These are phyloP conservation scores for Linnemannia hyalina DNA, from an alignment of 192 early-diverging fungal species.

Conservation along the genomic window DNA sequence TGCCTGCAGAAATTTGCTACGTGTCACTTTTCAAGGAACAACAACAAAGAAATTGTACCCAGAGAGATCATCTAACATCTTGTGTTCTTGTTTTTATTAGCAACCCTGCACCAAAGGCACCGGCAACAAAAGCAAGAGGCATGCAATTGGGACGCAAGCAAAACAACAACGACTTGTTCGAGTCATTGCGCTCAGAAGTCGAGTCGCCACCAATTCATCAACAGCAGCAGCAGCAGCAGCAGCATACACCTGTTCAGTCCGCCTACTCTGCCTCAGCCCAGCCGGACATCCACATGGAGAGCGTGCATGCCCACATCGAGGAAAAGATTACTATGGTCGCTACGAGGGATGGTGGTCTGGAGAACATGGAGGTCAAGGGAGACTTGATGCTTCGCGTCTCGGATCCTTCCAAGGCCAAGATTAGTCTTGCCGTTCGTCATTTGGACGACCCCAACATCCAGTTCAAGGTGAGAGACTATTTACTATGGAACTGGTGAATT, in stretches of 20 bases:
- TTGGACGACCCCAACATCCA: conserved; percentile 75
- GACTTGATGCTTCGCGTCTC: conserved; percentile 83
- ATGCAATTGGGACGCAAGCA: conserved; percentile 94
- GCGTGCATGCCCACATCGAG: conserved; percentile 86
- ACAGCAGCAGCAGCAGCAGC: background rate
- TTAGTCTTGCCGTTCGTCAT: conserved; percentile 72
- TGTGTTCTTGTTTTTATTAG: conserved; percentile 12
- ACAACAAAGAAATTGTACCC: background rate
- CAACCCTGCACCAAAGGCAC: conserved; percentile 43
- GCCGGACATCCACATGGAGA: conserved; percentile 62
- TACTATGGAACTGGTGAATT: background rate
- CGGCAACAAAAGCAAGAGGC: conserved; percentile 74
- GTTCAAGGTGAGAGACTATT: conserved; percentile 83
- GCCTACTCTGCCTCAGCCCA: background rate
- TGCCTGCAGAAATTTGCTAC: background rate
- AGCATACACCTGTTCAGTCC: background rate
- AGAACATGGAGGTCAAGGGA: conserved; percentile 94
- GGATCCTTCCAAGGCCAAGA: conserved; percentile 68
- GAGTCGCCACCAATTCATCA: conserved; percentile 40
- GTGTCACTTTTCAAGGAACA: background rate
- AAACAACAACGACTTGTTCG: conserved; percentile 80
- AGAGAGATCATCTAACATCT: background rate
- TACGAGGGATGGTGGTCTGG: conserved; percentile 90
- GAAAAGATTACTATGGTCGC: conserved; percentile 86
- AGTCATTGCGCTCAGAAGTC: conserved; percentile 85